A percentile compares a stretch with the other conserved stretches of the same genome.
These are phyloP conservation scores for Ogataea dorogensis DNA, from an alignment of 805 yeast species.

Conservation along the genomic window DNA sequence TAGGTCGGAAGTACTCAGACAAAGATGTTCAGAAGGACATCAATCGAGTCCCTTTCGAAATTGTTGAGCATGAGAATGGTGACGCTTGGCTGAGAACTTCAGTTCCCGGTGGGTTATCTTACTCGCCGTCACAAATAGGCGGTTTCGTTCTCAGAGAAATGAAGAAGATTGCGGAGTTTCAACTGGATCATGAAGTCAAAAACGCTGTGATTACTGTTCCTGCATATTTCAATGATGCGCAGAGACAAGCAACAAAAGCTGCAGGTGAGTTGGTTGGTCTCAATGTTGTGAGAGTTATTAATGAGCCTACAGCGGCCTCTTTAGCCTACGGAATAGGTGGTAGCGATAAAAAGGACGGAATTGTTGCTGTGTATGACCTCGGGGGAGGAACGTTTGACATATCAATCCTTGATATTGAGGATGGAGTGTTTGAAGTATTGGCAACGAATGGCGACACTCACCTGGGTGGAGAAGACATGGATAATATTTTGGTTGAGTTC, in stretches of 20 bases:
- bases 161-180: slow-evolving; percentile 91
- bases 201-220: slow-evolving; percentile 91
- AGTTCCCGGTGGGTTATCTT: slow-evolving; percentile 61
- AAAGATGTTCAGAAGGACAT: slow-evolving; percentile 88
- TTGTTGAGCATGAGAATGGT: slow-evolving; percentile 86
- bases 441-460: slow-evolving; percentile 94
- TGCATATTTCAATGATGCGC: slow-evolving; percentile 86
- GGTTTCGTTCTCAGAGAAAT: slow-evolving; percentile 89
- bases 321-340: slow-evolving; percentile 85
- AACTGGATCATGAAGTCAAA: slow-evolving; percentile 73
- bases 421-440: slow-evolving; percentile 95
- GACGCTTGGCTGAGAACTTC: slow-evolving; percentile 93
- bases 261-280: slow-evolving; percentile 95
- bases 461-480: slow-evolving; percentile 89
- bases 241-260: slow-evolving; percentile 88
- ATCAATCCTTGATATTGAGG: slow-evolving; percentile 91
- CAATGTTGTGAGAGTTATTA: slow-evolving; percentile 80
- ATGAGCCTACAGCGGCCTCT: slow-evolving; percentile 91
- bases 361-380: slow-evolving; percentile 90
- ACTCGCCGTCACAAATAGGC: slow-evolving; percentile 95
- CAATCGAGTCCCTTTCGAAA: slow-evolving; percentile 84
- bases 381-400: slow-evolving; percentile 99
- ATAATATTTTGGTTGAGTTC: slow-evolving; percentile 76
- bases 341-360: slow-evolving; percentile 51
- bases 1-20: slow-evolving; percentile 91